phyloP scores from a whole-genome alignment of 2,329 filamentous ascomycete species.

The Calonectria pseudoturangicola region DNA sequence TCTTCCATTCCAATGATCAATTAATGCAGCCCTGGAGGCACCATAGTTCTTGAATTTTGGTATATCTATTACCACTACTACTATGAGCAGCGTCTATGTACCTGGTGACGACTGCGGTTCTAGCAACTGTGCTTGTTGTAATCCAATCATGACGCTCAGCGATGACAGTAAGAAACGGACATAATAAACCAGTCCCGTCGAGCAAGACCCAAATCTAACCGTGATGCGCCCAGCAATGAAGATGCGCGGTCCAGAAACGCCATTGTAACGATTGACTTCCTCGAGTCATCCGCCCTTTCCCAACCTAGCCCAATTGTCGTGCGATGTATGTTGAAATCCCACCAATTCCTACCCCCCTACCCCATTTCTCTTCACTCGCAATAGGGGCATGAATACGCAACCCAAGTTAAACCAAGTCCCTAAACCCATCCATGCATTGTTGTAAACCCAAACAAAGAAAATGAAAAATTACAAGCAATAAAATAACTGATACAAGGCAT shows the following conservation, averaged over 20 bases:
- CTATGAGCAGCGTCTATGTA: conserved; percentile 49
- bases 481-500: conserved; percentile 49
- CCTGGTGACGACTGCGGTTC: conserved; percentile 47
- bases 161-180: conserved; percentile 41
- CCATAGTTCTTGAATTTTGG: neutral
- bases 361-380: conserved; percentile 18
- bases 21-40: neutral
- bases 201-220: conserved; percentile 42
- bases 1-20: too few species aligned
- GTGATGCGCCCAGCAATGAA: conserved; percentile 45
- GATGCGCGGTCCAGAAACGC: conserved; percentile 42
- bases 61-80: conserved; percentile 56
- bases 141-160: conserved; percentile 51
- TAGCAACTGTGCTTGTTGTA: conserved; percentile 49
- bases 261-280: conserved; percentile 31
- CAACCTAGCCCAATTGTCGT: conserved; percentile 32
- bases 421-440: conserved; percentile 44
- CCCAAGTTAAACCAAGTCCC: conserved; percentile 26
- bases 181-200: conserved; percentile 42
- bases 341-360: conserved; percentile 17
- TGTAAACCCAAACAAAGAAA: conserved; percentile 40
- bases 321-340: conserved; percentile 34
- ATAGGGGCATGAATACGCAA: conserved; percentile 28
- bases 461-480: conserved; percentile 44
- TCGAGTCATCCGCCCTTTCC: conserved; percentile 37